A percentile compares a stretch with the other conserved stretches of the same genome.
Conservation (phyloP, 2,329 filamentous ascomycete genomes). For the Botrytis fabae region DNA sequence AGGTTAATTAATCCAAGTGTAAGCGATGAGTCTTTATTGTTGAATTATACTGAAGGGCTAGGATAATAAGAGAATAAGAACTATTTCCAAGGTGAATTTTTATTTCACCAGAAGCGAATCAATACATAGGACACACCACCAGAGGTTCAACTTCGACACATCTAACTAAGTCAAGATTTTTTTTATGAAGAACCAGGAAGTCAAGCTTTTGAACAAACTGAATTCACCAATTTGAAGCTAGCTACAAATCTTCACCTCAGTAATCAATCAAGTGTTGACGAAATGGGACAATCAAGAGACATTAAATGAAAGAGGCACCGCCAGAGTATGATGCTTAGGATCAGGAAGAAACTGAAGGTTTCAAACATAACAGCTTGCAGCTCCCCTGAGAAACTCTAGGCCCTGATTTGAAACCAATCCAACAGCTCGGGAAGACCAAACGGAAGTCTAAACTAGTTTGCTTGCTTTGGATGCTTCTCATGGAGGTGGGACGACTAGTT, state of each 20-base stretch:
- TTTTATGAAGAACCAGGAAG: no score
- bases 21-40: neutral
- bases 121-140: neutral
- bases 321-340: neutral
- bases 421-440: neutral
- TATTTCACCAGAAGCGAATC: neutral
- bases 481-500: neutral
- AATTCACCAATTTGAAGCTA: neutral
- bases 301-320: neutral
- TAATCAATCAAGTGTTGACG: neutral
- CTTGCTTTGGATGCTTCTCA: neutral
- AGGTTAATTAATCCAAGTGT: neutral
- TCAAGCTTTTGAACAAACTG: neutral
- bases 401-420: no score
- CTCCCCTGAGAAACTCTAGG: neutral
- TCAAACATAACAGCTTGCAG: neutral
- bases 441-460: neutral
- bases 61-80: neutral
- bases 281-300: neutral
- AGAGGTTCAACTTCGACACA: neutral
- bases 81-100: neutral
- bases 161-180: neutral
- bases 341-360: neutral
- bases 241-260: neutral
- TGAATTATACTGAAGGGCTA: neutral